Conservation (phyloP, 208 protist species). For the Tritrichomonas musculus region DNA sequence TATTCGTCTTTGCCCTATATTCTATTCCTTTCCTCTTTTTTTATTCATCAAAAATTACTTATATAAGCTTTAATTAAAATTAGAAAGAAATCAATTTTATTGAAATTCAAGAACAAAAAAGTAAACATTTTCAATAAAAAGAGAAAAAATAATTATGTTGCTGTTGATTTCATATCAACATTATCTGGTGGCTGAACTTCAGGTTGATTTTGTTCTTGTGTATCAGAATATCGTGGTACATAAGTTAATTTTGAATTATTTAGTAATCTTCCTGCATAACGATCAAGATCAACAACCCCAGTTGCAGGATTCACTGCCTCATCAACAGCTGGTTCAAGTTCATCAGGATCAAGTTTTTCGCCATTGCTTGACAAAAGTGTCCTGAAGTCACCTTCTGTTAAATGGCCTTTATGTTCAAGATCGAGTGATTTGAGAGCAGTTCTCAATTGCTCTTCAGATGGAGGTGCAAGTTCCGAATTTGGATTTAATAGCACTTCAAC, state of each 20-base stretch:
- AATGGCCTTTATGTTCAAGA: constrained; percentile 10
- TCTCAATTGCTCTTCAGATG: neutral
- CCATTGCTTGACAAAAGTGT: neutral
- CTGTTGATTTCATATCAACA: no score
- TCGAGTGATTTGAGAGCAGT: neutral
- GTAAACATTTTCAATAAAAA: no score
- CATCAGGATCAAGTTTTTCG: constrained; percentile 12
- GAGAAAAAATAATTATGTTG: no score
- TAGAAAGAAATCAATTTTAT: no score
- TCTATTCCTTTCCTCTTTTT: no score
- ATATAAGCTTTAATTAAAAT: no score
- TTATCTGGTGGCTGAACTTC: no score
- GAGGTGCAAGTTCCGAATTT: neutral
- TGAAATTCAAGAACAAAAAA: no score
- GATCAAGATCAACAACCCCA: neutral
- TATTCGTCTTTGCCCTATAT: no score
- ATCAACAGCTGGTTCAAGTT: neutral
- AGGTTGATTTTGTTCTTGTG: no score
- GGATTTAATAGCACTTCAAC: neutral
- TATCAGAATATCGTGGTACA: no score
- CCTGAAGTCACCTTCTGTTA: constrained; percentile 21
- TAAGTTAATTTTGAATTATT: neutral
- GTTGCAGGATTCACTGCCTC: neutral
- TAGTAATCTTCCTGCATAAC: neutral
- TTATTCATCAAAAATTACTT: no score